These are phyloP conservation scores for Botrytis squamosa DNA, from an alignment of 2,329 filamentous ascomycete species.

Conservation along the genomic window DNA sequence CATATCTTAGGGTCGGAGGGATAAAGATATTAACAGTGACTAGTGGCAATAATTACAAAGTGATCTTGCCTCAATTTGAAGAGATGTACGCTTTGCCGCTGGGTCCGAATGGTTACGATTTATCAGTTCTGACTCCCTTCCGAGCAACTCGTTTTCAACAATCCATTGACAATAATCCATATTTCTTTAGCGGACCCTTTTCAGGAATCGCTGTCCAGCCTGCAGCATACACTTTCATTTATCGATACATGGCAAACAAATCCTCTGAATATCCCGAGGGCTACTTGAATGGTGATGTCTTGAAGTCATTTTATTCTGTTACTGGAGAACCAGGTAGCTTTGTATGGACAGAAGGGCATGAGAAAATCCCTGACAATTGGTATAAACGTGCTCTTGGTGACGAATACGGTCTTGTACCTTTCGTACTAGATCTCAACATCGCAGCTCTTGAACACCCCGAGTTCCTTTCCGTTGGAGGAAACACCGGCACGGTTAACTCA, in stretches of 20 bases:
- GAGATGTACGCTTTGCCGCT: constrained; percentile 46
- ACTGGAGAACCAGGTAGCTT: constrained; percentile 27
- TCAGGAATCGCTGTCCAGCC: constrained; percentile 44
- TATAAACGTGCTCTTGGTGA: constrained; percentile 29
- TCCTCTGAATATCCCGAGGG: constrained; percentile 36
- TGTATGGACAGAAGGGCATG: constrained; percentile 25
- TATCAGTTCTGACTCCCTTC: constrained; percentile 46
- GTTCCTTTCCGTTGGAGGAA: constrained; percentile 51
- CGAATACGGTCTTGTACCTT: constrained; percentile 42
- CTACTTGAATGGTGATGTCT: constrained; percentile 32
- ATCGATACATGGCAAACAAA: constrained; percentile 39
- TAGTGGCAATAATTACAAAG: constrained; percentile 49
- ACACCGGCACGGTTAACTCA: constrained; percentile 51
- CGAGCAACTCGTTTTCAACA: constrained; percentile 45
- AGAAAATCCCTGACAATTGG: constrained; percentile 31
- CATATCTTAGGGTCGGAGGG: neutral
- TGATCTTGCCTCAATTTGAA: constrained; percentile 53
- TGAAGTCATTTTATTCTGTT: constrained; percentile 30
- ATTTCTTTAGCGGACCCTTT: constrained; percentile 54
- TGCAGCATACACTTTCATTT: constrained; percentile 37
- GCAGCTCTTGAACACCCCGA: constrained; percentile 44
- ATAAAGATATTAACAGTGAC: constrained; percentile 20
- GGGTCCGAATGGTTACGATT: constrained; percentile 42
- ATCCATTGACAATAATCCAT: constrained; percentile 43
- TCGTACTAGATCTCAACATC: constrained; percentile 43